Base-by-base conservation (phyloP, 768 basidiomycete species). In the Russula olivacea region DNA sequence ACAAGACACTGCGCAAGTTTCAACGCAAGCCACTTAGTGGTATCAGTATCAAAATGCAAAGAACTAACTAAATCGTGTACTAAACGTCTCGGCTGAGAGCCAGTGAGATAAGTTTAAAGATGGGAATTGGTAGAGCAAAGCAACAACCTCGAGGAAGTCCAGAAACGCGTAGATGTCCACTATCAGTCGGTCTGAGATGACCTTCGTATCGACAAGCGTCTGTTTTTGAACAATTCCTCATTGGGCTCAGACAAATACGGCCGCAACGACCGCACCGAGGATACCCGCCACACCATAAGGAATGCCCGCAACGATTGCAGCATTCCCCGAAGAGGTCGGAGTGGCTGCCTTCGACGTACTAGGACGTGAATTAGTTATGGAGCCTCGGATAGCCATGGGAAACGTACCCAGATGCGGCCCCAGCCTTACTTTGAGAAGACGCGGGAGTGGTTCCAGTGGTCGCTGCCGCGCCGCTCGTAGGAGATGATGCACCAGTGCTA, bases 281-380 rank as follows among this genome's bases (percentile, higher is more conserved):
- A 72, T 59, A 57, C 77, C 84, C 49, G 79, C 75, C 51, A 76
- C 65, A 47, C 77, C 79, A 10, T 68, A 61, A 21, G 66, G 61
- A n/a, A 58, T 64, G 17, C 78, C 79, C 56, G 75, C 74, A 51
- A 78, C 71, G 23, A 30, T 23, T 34, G 81, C 82, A 14, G 75
- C 71, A 50, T 74, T 71, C 10, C 43, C 14, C 4, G n/a, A 45
- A 17, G 36, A 36, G 36, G 57, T 25, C 6, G n/a, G 45, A 19
- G 61, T 55, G 1, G 61, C 9, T 0, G 50, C 11, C 12, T 28
- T 28, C 25, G 59, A 3, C 15, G 56, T 5, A 9, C 56, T 63
- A 21, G 12, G 8, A 21, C 0, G 30, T 9, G 14, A 58, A 58
- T 63, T 49, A 61, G 53, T 32, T 7, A 17, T 0, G 6, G 14